A percentile compares a stretch with the other conserved stretches of the same genome.
These are phyloP conservation scores for Magnolia officinalis DNA, from an alignment of 164 flowering plant genomes.

Conservation along the genomic window DNA sequence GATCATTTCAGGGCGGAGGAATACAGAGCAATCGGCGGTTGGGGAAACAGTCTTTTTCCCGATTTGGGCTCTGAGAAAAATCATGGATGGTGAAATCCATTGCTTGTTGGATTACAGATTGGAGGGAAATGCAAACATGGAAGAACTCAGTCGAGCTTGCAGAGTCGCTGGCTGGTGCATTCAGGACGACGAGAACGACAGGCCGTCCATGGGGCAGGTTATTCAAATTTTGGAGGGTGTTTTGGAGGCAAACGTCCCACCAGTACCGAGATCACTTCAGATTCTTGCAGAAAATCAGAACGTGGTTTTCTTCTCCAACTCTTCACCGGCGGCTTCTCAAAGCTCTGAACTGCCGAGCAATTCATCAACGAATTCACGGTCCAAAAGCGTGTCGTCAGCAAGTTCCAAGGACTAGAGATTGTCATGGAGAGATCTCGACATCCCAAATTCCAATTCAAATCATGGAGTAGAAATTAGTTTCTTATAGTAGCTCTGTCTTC, in stretches of 20 bases:
- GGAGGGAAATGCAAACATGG: slow-evolving; percentile 3
- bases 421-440: neutral
- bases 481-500: too few relatives aligned
- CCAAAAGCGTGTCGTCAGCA: neutral
- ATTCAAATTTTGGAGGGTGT: slow-evolving; percentile 15
- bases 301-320: neutral
- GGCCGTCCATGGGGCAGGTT: slow-evolving; percentile 16
- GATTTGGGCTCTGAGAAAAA: neutral
- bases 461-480: too few relatives aligned
- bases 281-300: neutral
- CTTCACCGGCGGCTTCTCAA: neutral
- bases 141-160: slow-evolving; percentile 9
- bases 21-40: slow-evolving; percentile 25
- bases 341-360: neutral
- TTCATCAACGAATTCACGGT: neutral
- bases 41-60: slow-evolving; percentile 30
- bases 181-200: slow-evolving; percentile 12
- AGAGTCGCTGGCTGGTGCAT: slow-evolving; percentile 17
- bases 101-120: slow-evolving; percentile 4
- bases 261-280: slow-evolving; percentile 1
- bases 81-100: slow-evolving; percentile 6
- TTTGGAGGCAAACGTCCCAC: slow-evolving; percentile 1
- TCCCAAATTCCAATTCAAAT: neutral
- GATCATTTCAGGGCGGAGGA: slow-evolving; percentile 40
- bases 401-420: neutral